These are phyloP conservation scores for Penicillium samsonianum DNA, from an alignment of 495 filamentous ascomycete genomes.

Conservation along the genomic window DNA sequence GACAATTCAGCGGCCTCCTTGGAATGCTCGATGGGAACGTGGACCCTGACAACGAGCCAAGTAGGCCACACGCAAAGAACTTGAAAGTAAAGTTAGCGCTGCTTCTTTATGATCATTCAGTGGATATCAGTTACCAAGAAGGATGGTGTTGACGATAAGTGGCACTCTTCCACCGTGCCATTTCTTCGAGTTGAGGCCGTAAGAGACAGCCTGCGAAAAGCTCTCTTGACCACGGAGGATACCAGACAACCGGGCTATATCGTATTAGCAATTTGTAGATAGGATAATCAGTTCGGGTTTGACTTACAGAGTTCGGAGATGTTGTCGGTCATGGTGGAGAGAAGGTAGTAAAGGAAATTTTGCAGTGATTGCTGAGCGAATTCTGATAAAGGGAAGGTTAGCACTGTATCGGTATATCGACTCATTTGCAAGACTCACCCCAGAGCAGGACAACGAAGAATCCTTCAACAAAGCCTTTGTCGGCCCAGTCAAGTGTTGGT, in stretches of 20 bases:
- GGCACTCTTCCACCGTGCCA: slow-evolving; percentile 52
- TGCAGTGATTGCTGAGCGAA: slow-evolving; percentile 49
- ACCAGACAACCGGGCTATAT: slow-evolving; percentile 53
- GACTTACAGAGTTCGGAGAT: slow-evolving; percentile 55
- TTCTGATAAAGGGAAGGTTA: slow-evolving; percentile 16
- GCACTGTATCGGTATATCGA: not conserved
- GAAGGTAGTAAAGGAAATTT: slow-evolving; percentile 60
- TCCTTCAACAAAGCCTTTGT: slow-evolving; percentile 45
- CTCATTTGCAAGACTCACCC: slow-evolving; percentile 22
- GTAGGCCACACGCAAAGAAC: slow-evolving; percentile 31
- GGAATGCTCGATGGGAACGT: slow-evolving; percentile 24
- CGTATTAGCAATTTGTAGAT: slow-evolving; percentile 21
- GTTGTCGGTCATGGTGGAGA: slow-evolving; percentile 56
- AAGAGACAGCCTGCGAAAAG: slow-evolving; percentile 61
- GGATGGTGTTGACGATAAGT: slow-evolving; percentile 51
- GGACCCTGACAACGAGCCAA: slow-evolving; percentile 28
- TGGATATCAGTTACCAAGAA: slow-evolving; percentile 38
- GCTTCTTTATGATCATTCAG: not conserved
- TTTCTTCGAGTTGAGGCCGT: slow-evolving; percentile 51
- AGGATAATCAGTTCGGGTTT: slow-evolving; percentile 8
- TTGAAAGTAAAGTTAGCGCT: not conserved
- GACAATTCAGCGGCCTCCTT: slow-evolving; percentile 2
- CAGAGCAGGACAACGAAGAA: slow-evolving; percentile 51
- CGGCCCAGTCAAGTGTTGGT: slow-evolving; percentile 45
- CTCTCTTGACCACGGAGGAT: slow-evolving; percentile 62